Conservation (phyloP, 768 basidiomycete species). For the Gloeostereum incarnatum region DNA sequence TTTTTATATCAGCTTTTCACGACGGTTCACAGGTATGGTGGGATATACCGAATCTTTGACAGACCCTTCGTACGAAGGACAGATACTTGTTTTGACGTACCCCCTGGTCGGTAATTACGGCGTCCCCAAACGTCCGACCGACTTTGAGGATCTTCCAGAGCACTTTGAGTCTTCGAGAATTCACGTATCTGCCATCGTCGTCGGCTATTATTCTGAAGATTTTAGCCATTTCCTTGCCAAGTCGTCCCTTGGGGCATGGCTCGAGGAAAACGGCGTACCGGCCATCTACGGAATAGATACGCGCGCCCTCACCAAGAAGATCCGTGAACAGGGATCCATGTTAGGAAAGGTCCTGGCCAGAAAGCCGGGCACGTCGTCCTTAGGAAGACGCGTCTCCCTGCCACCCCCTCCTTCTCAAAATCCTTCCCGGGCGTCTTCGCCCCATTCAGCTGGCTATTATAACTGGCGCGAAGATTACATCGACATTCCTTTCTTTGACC, state of each 20-base stretch:
- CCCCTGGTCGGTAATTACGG: conserved; percentile 97
- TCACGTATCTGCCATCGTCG: conserved; percentile 84
- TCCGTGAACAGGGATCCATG: conserved; percentile 91
- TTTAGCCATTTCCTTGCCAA: conserved; percentile 92
- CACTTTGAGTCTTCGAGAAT: conserved; percentile 95
- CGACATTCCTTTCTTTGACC: conserved; percentile 78
- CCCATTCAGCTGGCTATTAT: conserved; percentile 33
- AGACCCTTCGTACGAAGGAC: conserved; percentile 96
- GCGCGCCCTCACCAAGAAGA: conserved; percentile 91
- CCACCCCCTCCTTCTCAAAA: conserved; percentile 26
- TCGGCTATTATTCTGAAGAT: conserved; percentile 90
- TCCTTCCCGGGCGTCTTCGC: conserved; percentile 41
- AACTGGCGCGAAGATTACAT: conserved; percentile 80
- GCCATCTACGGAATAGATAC: conserved; percentile 97
- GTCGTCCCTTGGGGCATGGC: conserved; percentile 84
- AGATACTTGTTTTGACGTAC: conserved; percentile 96
- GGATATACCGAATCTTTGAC: conserved; percentile 98
- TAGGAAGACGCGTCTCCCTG: conserved; percentile 26
- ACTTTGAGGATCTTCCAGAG: conserved; percentile 37
- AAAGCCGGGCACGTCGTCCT: conserved; percentile 33
- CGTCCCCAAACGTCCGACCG: conserved; percentile 63
- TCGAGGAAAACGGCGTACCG: conserved; percentile 90
- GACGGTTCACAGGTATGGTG: conserved; percentile 74
- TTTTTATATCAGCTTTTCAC: conserved; percentile 3
- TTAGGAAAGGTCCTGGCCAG: conserved; percentile 77